Evolutionary conservation across 768 basidiomycete species (phyloP).

Genomic region (Lactifluus piperatus): DNA sequence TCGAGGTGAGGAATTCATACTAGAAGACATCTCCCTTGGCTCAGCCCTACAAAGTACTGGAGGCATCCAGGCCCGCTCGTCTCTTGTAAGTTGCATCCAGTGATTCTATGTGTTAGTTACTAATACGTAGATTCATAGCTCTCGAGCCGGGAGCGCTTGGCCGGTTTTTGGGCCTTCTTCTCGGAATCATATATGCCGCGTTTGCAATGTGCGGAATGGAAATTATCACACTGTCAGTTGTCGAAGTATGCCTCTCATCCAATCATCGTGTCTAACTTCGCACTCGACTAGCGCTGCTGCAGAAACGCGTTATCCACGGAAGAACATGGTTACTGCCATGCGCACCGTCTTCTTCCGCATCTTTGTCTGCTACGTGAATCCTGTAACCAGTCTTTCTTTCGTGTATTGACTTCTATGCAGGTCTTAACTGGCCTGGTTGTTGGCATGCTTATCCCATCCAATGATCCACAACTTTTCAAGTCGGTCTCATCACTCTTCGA

Average conservation of each 20-base stretch:
- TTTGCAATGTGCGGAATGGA: slow-evolving; percentile 21
- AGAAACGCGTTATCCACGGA: slow-evolving; percentile 20
- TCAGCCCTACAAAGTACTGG: slow-evolving; percentile 16
- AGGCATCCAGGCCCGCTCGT: slow-evolving; percentile 16
- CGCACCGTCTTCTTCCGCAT: slow-evolving; percentile 19
- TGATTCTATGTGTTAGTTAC: neutral
- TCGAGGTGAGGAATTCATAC: slow-evolving; percentile 4
- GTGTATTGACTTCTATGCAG: neutral
- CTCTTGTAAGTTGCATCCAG: slow-evolving; percentile 3
- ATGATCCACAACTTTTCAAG: slow-evolving; percentile 18
- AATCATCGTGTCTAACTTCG: neutral
- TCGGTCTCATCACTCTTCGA: neutral
- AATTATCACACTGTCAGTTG: slow-evolving; percentile 17
- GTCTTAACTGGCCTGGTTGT: slow-evolving; percentile 16
- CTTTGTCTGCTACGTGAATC: slow-evolving; percentile 17
- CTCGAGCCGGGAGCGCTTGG: slow-evolving; percentile 18
- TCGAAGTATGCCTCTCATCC: neutral
- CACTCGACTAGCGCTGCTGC: slow-evolving; percentile 16
- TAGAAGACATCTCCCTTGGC: neutral
- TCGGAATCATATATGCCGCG: slow-evolving; percentile 15
- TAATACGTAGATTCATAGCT: neutral
- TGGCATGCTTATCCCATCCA: slow-evolving; percentile 20
- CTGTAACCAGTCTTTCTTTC: neutral
- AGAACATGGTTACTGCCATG: slow-evolving; percentile 14
- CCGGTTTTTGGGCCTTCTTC: slow-evolving; percentile 17